phyloP scores from a whole-genome alignment of 306 rosid genomes.

The Styphnolobium japonicum region DNA sequence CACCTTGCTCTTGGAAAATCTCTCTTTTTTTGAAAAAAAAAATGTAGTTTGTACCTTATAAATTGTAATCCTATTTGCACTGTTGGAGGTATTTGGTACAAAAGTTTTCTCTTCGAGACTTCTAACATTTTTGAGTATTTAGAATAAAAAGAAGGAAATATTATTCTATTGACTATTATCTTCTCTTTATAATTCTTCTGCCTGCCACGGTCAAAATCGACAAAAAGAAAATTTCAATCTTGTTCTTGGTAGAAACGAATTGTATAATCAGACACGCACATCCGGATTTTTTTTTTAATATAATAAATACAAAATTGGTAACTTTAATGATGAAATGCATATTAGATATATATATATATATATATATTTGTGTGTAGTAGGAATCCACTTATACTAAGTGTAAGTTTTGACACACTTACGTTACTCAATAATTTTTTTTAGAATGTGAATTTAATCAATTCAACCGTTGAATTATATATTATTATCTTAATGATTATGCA shows the following conservation, averaged over 20 bases:
- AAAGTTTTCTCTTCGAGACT: neutral
- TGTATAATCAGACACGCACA: neutral
- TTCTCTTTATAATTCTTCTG: neutral
- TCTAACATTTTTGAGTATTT: no score
- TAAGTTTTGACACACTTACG: no score
- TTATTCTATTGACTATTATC: neutral
- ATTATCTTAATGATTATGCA: no score
- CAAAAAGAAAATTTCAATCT: neutral
- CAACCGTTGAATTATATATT: no score
- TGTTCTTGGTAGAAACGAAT: slow-evolving; percentile 27
- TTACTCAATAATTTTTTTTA: no score
- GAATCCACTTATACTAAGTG: no score
- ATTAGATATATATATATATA: slow-evolving; percentile 20
- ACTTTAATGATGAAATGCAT: slow-evolving; percentile 33
- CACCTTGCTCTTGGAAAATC: no score
- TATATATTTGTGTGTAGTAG: no score
- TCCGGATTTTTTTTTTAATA: neutral
- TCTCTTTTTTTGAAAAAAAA: no score
- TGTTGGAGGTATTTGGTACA: neutral
- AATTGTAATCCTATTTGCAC: neutral
- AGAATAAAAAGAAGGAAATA: neutral
- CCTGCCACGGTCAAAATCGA: slow-evolving; percentile 10
- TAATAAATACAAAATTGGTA: slow-evolving; percentile 6
- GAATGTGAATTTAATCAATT: no score
- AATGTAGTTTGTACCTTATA: no score